phyloP scores from a whole-genome alignment of 805 yeast species.

The Scheffersomyces lignosus region DNA sequence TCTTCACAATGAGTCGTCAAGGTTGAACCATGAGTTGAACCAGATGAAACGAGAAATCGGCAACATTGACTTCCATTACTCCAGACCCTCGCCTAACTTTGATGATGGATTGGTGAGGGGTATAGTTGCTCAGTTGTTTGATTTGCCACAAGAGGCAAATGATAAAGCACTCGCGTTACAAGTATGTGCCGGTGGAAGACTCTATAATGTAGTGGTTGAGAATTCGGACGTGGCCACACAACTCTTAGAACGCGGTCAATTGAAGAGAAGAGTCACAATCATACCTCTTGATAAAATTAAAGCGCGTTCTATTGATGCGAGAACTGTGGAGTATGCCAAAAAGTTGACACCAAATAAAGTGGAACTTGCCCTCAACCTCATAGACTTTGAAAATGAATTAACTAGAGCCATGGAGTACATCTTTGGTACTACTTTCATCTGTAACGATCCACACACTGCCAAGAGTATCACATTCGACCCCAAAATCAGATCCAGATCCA shows the following conservation, averaged over 20 bases:
- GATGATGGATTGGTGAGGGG: constrained; percentile 72
- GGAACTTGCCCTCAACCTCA: constrained; percentile 81
- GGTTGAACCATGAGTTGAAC: constrained; percentile 49
- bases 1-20: constrained; percentile 45
- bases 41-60: constrained; percentile 62
- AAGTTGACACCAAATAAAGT: constrained; percentile 79
- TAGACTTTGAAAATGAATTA: constrained; percentile 72
- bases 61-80: constrained; percentile 72
- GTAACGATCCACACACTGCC: constrained; percentile 86
- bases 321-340: constrained; percentile 65
- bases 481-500: constrained; percentile 72
- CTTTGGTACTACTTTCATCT: constrained; percentile 86
- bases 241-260: constrained; percentile 72
- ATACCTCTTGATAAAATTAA: constrained; percentile 88
- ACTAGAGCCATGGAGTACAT: constrained; percentile 84
- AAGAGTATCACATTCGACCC: constrained; percentile 87
- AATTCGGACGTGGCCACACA: constrained; percentile 82
- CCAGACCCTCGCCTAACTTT: constrained; percentile 63
- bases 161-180: constrained; percentile 82
- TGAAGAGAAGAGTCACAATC: constrained; percentile 82
- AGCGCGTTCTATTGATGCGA: constrained; percentile 53
- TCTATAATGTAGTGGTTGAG: constrained; percentile 90
- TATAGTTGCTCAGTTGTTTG: constrained; percentile 82
- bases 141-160: constrained; percentile 53
- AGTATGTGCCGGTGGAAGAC: constrained; percentile 88